Conservation (phyloP, 2,329 filamentous ascomycete genomes). For the Aureobasidium sp. region DNA sequence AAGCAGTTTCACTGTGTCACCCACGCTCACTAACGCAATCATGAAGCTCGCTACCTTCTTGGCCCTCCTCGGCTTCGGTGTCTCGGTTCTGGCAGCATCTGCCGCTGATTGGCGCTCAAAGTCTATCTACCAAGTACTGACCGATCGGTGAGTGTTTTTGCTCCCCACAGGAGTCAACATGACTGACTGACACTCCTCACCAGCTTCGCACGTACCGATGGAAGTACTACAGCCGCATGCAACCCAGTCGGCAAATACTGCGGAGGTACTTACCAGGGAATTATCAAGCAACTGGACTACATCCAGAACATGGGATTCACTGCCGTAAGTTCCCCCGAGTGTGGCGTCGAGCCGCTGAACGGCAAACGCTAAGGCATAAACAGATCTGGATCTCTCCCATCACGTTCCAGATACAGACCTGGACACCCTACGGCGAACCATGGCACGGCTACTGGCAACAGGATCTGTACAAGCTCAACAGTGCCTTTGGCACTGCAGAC, state of each 20-base stretch:
- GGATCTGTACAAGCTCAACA: slow-evolving; percentile 36
- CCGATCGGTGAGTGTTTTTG: slow-evolving; percentile 27
- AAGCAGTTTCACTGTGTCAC: too few relatives aligned
- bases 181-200: not conserved
- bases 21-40: not conserved
- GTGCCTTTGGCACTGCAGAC: slow-evolving; percentile 28
- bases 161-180: not conserved
- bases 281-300: slow-evolving; percentile 52
- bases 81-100: slow-evolving; percentile 8
- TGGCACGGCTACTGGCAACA: slow-evolving; percentile 51
- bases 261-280: slow-evolving; percentile 51
- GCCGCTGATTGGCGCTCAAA: slow-evolving; percentile 30
- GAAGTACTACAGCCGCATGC: slow-evolving; percentile 31
- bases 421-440: slow-evolving; percentile 31
- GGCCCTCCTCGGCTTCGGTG: not conserved
- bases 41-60: not conserved
- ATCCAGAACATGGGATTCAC: slow-evolving; percentile 54
- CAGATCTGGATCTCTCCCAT: slow-evolving; percentile 48
- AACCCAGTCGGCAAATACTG: slow-evolving; percentile 42
- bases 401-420: slow-evolving; percentile 34
- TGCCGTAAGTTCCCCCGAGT: slow-evolving; percentile 34
- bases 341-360: not conserved
- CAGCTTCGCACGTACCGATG: slow-evolving; percentile 32
- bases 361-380: not conserved
- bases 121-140: slow-evolving; percentile 36